phyloP scores from a whole-genome alignment of 805 yeast genomes.

The Metschnikowia bowlesiae region DNA sequence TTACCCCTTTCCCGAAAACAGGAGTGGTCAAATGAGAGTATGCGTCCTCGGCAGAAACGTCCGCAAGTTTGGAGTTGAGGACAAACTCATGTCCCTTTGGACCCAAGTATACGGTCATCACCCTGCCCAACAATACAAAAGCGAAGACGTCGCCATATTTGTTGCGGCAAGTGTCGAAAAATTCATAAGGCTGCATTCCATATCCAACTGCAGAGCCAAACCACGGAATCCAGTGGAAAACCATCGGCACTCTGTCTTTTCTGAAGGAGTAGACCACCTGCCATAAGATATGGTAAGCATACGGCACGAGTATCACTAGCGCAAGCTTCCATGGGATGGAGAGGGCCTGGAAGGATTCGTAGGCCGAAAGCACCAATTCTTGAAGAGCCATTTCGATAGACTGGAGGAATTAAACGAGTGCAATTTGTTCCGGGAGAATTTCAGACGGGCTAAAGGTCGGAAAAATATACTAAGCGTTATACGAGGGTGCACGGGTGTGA shows the following conservation, averaged over 20 bases:
- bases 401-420: neutral
- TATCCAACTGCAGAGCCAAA: slow-evolving; percentile 84
- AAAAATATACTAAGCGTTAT: slow-evolving; percentile 5
- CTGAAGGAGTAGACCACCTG: slow-evolving; percentile 68
- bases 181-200: slow-evolving; percentile 92
- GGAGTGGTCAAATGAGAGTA: slow-evolving; percentile 98
- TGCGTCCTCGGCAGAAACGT: slow-evolving; percentile 95
- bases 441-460: neutral
- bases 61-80: slow-evolving; percentile 81
- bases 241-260: slow-evolving; percentile 83
- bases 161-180: slow-evolving; percentile 71
- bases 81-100: slow-evolving; percentile 98
- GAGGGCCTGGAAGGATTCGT: slow-evolving; percentile 22
- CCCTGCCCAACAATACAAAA: slow-evolving; percentile 81
- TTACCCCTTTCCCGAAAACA: slow-evolving; percentile 95
- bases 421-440: neutral
- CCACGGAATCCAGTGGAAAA: slow-evolving; percentile 93
- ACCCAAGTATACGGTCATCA: slow-evolving; percentile 93
- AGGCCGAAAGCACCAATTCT: slow-evolving; percentile 10
- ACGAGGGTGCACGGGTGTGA: slow-evolving; percentile 18
- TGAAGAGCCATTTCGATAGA: slow-evolving; percentile 11
- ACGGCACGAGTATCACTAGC: slow-evolving; percentile 47
- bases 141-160: slow-evolving; percentile 93
- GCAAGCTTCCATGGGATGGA: slow-evolving; percentile 25
- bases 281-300: slow-evolving; percentile 60